These are phyloP conservation scores for Bacterosira constricta DNA, from an alignment of 108 stramenopile species.

Conservation along the genomic window DNA sequence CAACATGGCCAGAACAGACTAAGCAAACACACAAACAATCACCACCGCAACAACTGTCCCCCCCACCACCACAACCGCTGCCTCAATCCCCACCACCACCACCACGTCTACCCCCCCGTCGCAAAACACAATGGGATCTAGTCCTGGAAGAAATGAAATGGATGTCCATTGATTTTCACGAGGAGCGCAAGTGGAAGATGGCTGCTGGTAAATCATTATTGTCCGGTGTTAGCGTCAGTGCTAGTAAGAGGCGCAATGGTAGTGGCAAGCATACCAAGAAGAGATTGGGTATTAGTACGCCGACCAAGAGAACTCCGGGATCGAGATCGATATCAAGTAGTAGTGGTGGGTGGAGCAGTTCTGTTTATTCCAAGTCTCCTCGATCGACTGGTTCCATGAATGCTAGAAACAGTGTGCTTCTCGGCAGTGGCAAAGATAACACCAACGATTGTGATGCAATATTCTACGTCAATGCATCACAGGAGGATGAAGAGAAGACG, in stretches of 20 bases:
- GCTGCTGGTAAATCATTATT: slow-evolving; percentile 52
- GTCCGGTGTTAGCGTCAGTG: too few relatives aligned
- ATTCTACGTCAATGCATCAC: slow-evolving; percentile 18
- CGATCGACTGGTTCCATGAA: neutral
- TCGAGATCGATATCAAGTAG: neutral
- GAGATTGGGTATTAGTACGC: neutral
- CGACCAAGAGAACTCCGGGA: neutral
- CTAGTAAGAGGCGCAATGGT: slow-evolving; percentile 18
- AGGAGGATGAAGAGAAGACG: slow-evolving; percentile 5
- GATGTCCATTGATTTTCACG: slow-evolving; percentile 86
- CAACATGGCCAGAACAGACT: too few relatives aligned
- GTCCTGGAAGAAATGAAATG: slow-evolving; percentile 90
- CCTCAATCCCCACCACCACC: slow-evolving; percentile 1
- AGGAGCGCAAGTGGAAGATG: slow-evolving; percentile 89
- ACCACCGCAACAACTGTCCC: too few relatives aligned
- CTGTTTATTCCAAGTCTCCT: neutral
- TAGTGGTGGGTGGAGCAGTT: too few relatives aligned
- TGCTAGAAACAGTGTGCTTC: neutral
- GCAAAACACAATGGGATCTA: slow-evolving; percentile 85
- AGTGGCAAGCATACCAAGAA: slow-evolving; percentile 10
- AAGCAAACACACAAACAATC: too few relatives aligned
- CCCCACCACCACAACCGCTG: neutral
- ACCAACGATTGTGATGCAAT: neutral
- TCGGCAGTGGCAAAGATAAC: too few relatives aligned
- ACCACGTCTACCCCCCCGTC: slow-evolving; percentile 56